Conservation (phyloP, 176 grass and related monocot species). For the Stipa capillata region DNA sequence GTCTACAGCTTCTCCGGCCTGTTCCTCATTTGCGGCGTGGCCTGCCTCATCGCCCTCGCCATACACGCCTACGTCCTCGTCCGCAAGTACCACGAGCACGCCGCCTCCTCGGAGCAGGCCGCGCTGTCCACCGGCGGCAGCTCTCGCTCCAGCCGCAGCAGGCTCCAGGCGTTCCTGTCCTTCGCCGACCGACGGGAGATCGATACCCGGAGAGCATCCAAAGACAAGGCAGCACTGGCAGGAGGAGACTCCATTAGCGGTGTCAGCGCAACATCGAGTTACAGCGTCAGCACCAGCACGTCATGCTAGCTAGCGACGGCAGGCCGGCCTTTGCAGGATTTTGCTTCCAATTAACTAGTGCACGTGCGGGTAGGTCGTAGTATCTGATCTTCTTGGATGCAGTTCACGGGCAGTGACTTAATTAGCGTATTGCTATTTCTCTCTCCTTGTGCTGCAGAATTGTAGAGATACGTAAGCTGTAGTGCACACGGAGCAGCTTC, state of each 20-base stretch:
- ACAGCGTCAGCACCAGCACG: neutral
- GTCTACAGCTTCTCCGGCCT: slow-evolving; percentile 65
- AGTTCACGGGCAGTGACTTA: neutral
- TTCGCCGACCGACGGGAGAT: slow-evolving; percentile 46
- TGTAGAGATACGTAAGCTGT: slow-evolving; percentile 31
- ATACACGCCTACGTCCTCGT: slow-evolving; percentile 41
- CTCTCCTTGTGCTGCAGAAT: slow-evolving; percentile 28
- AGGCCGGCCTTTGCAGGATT: neutral
- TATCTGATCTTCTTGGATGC: neutral
- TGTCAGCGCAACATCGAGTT: slow-evolving; percentile 22
- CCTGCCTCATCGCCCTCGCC: slow-evolving; percentile 49
- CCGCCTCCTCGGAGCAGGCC: neutral
- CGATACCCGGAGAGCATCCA: neutral
- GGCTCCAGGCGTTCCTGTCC: slow-evolving; percentile 53
- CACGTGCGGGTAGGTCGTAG: neutral
- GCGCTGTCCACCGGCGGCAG: neutral
- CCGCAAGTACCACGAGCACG: slow-evolving; percentile 37
- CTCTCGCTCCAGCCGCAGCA: slow-evolving; percentile 19
- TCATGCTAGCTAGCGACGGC: neutral
- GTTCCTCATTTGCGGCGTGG: slow-evolving; percentile 69
- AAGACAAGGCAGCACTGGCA: neutral
- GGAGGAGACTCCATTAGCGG: neutral
- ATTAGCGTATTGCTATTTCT: neutral
- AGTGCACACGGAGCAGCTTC: slow-evolving; percentile 24
- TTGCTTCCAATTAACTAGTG: neutral